These are phyloP conservation scores for Austroboletus novae-zelandiae DNA, from an alignment of 1,284 basidiomycete genomes.

Conservation along the genomic window DNA sequence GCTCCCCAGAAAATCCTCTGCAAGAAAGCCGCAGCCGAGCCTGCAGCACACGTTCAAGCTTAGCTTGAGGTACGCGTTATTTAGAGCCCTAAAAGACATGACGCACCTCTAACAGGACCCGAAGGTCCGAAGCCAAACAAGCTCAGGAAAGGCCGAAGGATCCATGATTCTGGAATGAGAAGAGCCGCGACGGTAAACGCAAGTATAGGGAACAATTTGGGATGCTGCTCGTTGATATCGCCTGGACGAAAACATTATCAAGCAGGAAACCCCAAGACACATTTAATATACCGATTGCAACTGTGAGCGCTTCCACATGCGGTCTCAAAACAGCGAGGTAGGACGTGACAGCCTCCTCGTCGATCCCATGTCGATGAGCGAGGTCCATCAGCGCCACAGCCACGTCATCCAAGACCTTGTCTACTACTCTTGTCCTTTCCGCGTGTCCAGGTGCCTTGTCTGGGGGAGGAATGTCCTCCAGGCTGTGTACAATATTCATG, in stretches of 20 bases:
- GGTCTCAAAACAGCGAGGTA: constrained; percentile 5
- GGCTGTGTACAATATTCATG: not conserved
- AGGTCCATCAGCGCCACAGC: not conserved
- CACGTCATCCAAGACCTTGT: constrained; percentile 7
- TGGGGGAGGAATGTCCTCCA: constrained; percentile 1
- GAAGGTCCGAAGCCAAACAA: constrained; percentile 18
- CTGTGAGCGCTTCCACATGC: not conserved
- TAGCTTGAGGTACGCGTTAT: not conserved
- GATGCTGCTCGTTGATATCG: constrained; percentile 15
- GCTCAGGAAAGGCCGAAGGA: constrained; percentile 7
- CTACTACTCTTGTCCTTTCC: constrained; percentile 1
- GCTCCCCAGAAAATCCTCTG: constrained; percentile 13
- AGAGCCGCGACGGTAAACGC: constrained; percentile 1
- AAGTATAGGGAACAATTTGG: constrained; percentile 7
- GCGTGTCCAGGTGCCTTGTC: constrained; percentile 2
- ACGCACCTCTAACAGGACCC: constrained; percentile 18
- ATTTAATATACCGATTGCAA: constrained; percentile 9
- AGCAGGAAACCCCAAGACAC: too few relatives aligned
- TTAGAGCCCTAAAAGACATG: not conserved
- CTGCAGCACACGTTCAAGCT: not conserved
- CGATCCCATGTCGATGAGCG: not conserved
- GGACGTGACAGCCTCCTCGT: not conserved
- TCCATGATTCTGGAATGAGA: constrained; percentile 13
- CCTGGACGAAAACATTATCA: constrained; percentile 1
- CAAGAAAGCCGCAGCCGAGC: constrained; percentile 13